These are phyloP conservation scores for Thraustochytrium sp. DNA, from an alignment of 352 stramenopile species.

Conservation along the genomic window DNA sequence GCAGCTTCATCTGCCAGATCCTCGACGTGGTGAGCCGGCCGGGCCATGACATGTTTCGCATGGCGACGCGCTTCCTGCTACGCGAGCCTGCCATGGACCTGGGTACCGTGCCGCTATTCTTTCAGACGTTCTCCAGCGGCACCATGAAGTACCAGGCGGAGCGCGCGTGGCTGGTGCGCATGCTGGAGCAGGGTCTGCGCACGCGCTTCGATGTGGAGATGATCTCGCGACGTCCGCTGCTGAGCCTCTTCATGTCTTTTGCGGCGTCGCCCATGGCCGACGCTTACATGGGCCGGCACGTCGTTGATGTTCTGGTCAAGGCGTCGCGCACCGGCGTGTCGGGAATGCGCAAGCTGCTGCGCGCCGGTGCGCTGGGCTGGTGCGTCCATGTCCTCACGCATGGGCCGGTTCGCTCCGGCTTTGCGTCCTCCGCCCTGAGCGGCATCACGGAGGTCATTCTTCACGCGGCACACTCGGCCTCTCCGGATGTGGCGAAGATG, in stretches of 20 bases:
- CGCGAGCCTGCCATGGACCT: background rate
- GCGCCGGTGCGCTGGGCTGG: background rate
- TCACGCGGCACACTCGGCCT: background rate
- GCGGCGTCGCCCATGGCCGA: background rate
- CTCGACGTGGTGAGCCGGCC: background rate
- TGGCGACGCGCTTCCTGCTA: background rate
- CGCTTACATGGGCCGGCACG: background rate
- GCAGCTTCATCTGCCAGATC: background rate
- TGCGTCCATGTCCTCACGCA: background rate
- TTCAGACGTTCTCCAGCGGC: background rate
- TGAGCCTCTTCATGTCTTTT: slow-evolving; percentile 8
- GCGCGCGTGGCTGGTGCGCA: background rate
- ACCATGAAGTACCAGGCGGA: background rate
- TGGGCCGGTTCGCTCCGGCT: background rate
- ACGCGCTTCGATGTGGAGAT: background rate
- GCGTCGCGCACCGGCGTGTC: background rate
- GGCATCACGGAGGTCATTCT: background rate
- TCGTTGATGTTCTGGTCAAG: background rate
- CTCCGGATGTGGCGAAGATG: background rate
- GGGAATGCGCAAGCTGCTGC: background rate
- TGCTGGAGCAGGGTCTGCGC: background rate
- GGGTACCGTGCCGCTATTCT: background rate
- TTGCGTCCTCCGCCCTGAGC: background rate
- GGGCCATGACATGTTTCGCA: background rate
- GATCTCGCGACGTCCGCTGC: background rate